Evolutionary conservation across 176 grass and related monocot species (phyloP).

Genomic region (Coix lacrymajobi): DNA sequence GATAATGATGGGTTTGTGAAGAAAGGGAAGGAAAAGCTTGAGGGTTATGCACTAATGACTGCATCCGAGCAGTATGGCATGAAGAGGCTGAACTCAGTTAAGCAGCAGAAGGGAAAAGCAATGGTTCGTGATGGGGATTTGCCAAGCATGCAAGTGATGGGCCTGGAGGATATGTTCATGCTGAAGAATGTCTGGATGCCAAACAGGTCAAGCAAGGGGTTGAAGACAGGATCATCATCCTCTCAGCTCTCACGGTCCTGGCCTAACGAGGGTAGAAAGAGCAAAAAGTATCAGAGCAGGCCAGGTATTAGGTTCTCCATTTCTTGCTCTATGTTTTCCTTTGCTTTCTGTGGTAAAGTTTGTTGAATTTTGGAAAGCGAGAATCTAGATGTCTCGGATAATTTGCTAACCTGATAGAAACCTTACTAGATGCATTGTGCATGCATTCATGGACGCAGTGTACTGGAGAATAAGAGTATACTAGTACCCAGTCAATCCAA

Average conservation of each 20-base stretch:
- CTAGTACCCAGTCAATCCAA: neutral
- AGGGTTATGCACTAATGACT: slow-evolving; percentile 59
- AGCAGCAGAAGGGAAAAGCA: slow-evolving; percentile 29
- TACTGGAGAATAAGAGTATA: neutral
- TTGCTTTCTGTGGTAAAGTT: neutral
- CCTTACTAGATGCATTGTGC: neutral
- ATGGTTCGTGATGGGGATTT: slow-evolving; percentile 8
- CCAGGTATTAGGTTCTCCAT: slow-evolving; percentile 42
- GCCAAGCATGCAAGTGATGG: slow-evolving; percentile 32
- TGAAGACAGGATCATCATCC: slow-evolving; percentile 34
- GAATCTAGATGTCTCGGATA: neutral
- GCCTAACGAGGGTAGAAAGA: slow-evolving; percentile 51
- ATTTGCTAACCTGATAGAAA: neutral
- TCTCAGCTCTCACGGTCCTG: slow-evolving; percentile 71
- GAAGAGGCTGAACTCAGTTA: slow-evolving; percentile 45
- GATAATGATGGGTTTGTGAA: slow-evolving; percentile 55
- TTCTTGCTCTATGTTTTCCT: neutral
- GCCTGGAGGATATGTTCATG: slow-evolving; percentile 52
- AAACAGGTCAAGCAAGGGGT: slow-evolving; percentile 30
- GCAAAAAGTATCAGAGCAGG: slow-evolving; percentile 39
- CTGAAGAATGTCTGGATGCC: slow-evolving; percentile 55
- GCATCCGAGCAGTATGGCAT: slow-evolving; percentile 73
- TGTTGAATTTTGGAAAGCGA: neutral
- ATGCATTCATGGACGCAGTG: neutral
- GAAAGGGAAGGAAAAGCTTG: slow-evolving; percentile 41